These are phyloP conservation scores for Triticum urartu DNA, from an alignment of 176 grass and related monocot genomes.

Conservation along the genomic window DNA sequence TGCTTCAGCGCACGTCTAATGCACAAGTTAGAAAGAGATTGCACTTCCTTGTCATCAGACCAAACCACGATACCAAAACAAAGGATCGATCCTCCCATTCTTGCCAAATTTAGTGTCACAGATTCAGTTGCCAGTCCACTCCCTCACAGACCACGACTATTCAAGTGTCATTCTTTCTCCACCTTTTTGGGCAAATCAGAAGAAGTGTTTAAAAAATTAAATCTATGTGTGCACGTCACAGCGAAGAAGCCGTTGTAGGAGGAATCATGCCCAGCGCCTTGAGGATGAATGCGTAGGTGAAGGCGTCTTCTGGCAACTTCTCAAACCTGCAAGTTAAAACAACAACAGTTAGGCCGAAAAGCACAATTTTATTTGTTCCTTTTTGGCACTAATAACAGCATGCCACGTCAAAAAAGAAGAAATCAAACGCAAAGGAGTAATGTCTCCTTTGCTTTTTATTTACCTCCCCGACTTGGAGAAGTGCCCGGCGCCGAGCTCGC, in stretches of 20 bases:
- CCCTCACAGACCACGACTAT: not conserved
- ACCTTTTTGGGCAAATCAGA: not conserved
- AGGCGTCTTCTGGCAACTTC: conserved; percentile 79
- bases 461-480: not conserved
- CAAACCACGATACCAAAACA: too few relatives aligned
- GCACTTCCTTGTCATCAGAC: too few relatives aligned
- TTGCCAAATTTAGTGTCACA: not conserved
- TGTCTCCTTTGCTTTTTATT: not conserved
- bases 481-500: not conserved
- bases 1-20: too few relatives aligned
- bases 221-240: not conserved
- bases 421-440: not conserved
- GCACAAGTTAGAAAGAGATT: too few relatives aligned
- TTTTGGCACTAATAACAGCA: not conserved
- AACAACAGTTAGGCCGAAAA: too few relatives aligned
- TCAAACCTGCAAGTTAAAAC: too few relatives aligned
- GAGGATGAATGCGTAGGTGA: conserved; percentile 78
- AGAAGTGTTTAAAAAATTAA: not conserved
- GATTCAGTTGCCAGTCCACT: not conserved
- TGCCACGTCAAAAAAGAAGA: not conserved
- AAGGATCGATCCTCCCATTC: not conserved
- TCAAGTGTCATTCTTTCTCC: not conserved
- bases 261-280: conserved; percentile 67
- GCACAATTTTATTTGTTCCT: not conserved
- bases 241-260: not conserved